Conservation (phyloP, 805 yeast genomes). For the Lipomyces lipofer region DNA sequence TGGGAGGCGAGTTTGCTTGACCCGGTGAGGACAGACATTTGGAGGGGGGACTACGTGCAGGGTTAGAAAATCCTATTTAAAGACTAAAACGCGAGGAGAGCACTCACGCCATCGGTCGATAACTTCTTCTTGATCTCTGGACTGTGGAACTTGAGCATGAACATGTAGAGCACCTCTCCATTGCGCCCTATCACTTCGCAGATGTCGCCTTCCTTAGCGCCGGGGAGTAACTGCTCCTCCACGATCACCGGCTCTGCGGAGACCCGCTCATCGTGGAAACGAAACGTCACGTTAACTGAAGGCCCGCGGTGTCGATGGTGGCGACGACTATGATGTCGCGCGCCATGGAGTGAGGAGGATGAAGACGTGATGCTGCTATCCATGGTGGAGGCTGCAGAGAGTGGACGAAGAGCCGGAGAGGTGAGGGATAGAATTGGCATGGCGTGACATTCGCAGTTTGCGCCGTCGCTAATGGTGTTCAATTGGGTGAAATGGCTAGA, state of each 20-base stretch:
- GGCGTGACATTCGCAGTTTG: too few relatives aligned
- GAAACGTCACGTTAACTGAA: constrained; percentile 17
- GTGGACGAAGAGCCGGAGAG: not conserved
- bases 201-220: constrained; percentile 62
- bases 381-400: not conserved
- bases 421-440: too few relatives aligned
- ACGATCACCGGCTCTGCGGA: constrained; percentile 58
- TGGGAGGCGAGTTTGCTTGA: constrained; percentile 20
- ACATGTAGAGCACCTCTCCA: constrained; percentile 22
- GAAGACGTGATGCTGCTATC: not conserved
- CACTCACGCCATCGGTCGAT: constrained; percentile 15
- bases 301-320: not conserved
- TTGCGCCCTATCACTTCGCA: constrained; percentile 48
- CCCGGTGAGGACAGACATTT: constrained; percentile 28
- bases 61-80: not conserved
- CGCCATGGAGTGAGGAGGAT: not conserved
- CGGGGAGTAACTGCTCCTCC: constrained; percentile 56
- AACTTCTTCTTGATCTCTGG: constrained; percentile 18
- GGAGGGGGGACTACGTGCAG: constrained; percentile 9
- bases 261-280: constrained; percentile 61
- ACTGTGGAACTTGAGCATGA: constrained; percentile 15
- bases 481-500: too few relatives aligned
- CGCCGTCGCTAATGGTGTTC: too few relatives aligned
- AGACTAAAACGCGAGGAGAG: not conserved
- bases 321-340: not conserved